Conservation (phyloP, 441 rosid species). For the Erysimum pusillum region DNA sequence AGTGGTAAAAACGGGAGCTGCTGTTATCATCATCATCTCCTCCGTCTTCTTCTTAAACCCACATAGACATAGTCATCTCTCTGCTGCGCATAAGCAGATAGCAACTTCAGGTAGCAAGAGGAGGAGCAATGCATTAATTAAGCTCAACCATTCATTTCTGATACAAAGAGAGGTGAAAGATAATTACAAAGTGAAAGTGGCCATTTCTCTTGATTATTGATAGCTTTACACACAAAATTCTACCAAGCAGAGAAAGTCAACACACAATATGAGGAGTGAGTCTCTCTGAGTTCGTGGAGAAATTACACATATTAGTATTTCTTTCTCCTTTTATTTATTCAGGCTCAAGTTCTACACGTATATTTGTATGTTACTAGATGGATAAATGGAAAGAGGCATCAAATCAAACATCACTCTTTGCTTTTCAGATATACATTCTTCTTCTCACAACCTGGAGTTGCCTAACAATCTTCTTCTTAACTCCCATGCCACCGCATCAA, state of each 20-base stretch:
- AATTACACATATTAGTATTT: not conserved
- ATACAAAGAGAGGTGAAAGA: not conserved
- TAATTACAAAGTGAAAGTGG: not conserved
- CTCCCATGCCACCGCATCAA: slow-evolving; percentile 82
- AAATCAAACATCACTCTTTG: slow-evolving; percentile 7
- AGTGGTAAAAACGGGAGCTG: slow-evolving; percentile 40
- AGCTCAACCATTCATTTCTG: slow-evolving; percentile 26
- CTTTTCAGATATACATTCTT: slow-evolving; percentile 9
- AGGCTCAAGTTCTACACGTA: not conserved
- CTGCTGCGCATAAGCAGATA: not conserved
- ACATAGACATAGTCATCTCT: not conserved
- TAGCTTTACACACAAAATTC: not conserved
- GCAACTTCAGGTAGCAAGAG: not conserved
- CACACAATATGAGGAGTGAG: no score
- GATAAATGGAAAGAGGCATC: not conserved
- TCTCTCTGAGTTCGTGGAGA: not conserved
- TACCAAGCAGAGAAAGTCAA: not conserved
- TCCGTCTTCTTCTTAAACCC: slow-evolving; percentile 7
- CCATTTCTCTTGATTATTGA: not conserved
- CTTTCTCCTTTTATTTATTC: slow-evolving; percentile 8
- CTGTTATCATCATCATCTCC: slow-evolving; percentile 14
- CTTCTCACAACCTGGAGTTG: slow-evolving; percentile 41
- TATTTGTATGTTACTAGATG: not conserved
- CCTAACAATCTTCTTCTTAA: slow-evolving; percentile 59
- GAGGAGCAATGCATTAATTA: not conserved